Conservation (phyloP, 1,284 basidiomycete species). For the Schizophyllum amplum region DNA sequence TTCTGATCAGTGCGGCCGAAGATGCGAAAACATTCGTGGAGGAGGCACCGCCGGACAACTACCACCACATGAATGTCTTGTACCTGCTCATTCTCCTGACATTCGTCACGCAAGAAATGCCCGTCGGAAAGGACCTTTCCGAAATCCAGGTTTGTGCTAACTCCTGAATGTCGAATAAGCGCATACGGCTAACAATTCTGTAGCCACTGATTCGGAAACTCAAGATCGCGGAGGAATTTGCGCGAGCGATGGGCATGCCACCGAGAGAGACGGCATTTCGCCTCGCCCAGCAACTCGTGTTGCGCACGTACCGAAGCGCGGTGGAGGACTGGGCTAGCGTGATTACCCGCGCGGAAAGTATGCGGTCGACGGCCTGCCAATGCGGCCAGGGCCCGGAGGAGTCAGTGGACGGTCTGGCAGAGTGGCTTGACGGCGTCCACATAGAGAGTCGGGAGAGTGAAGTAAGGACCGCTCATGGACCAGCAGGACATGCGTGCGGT, state of each 20-base stretch:
- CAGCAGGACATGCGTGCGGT: neutral
- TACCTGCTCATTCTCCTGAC: constrained; percentile 44
- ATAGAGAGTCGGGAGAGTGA: constrained; percentile 30
- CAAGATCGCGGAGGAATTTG: constrained; percentile 40
- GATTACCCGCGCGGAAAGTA: constrained; percentile 17
- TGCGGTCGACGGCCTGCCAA: constrained; percentile 17
- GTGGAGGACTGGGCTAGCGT: constrained; percentile 35
- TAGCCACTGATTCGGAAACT: constrained; percentile 37
- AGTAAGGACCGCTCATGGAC: constrained; percentile 12
- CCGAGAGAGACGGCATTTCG: constrained; percentile 42
- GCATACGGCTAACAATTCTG: neutral
- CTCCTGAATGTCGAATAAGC: neutral
- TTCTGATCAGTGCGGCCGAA: constrained; percentile 45
- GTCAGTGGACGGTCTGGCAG: constrained; percentile 44
- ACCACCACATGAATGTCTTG: constrained; percentile 46
- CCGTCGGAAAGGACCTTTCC: constrained; percentile 36
- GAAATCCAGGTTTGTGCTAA: constrained; percentile 36
- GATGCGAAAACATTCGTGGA: constrained; percentile 48
- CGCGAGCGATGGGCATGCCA: constrained; percentile 30
- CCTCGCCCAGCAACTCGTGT: constrained; percentile 37
- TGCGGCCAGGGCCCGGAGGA: constrained; percentile 21
- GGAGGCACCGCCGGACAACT: constrained; percentile 51
- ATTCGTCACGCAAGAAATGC: constrained; percentile 39
- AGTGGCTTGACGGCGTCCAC: constrained; percentile 43
- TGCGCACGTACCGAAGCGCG: constrained; percentile 33